These are phyloP conservation scores for Geosiphon pyriformis DNA, from an alignment of 192 early-diverging fungal genomes.

Conservation along the genomic window DNA sequence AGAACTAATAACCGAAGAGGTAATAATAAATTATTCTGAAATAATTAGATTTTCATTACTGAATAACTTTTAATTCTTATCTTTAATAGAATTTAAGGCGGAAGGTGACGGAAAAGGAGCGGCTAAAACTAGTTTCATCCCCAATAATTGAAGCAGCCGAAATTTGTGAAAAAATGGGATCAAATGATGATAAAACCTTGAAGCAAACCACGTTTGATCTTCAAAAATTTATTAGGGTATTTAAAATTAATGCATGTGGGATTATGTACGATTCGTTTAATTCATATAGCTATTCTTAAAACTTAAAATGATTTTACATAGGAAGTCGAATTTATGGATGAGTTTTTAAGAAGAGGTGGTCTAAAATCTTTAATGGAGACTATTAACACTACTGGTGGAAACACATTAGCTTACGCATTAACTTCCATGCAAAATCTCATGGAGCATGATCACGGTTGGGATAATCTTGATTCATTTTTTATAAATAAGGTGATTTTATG, in stretches of 20 bases:
- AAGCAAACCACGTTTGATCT: conserved; percentile 58
- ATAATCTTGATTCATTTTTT: conserved; percentile 41
- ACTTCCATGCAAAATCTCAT: conserved; percentile 56
- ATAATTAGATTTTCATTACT: background rate
- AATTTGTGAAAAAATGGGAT: conserved; percentile 19
- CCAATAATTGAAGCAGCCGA: conserved; percentile 24
- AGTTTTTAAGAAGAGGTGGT: conserved; percentile 54
- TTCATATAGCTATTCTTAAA: too few species aligned
- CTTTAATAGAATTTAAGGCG: conserved; percentile 22
- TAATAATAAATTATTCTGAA: too few species aligned
- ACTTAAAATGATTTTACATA: too few species aligned
- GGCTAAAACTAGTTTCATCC: conserved; percentile 21
- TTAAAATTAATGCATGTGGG: background rate
- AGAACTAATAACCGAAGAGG: conserved; percentile 24
- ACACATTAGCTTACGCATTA: conserved; percentile 66
- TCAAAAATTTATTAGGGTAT: conserved; percentile 59
- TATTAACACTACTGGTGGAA: conserved; percentile 53
- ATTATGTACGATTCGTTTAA: background rate
- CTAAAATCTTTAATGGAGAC: conserved; percentile 51
- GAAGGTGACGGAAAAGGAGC: conserved; percentile 17
- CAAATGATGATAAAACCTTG: conserved; percentile 46
- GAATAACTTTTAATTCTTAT: background rate
- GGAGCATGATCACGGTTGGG: conserved; percentile 66
- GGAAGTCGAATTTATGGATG: conserved; percentile 62
- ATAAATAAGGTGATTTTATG: conserved; percentile 42